phyloP scores from a whole-genome alignment of 2,329 filamentous ascomycete species.

The Fusarium newnesense region DNA sequence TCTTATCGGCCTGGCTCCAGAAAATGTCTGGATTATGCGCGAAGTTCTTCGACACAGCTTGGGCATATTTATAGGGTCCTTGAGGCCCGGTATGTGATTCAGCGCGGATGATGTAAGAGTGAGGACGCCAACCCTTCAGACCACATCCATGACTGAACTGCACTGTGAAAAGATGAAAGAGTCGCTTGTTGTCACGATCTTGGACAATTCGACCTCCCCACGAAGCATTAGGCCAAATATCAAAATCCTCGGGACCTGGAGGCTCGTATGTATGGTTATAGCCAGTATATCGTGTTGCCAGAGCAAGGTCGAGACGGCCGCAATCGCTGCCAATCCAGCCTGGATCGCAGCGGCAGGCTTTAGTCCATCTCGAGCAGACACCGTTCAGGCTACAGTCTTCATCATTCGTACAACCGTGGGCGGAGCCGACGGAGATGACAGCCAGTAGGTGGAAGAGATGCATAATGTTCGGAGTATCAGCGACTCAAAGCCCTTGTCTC shows the following conservation, averaged over 20 bases:
- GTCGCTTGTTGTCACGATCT: slow-evolving; percentile 49
- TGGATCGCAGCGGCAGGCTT: slow-evolving; percentile 47
- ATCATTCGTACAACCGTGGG: slow-evolving; percentile 30
- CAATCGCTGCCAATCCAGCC: slow-evolving; percentile 59
- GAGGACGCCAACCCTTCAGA: slow-evolving; percentile 58
- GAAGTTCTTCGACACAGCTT: slow-evolving; percentile 55
- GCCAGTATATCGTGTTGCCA: slow-evolving; percentile 52
- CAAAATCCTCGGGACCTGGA: slow-evolving; percentile 28
- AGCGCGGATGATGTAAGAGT: slow-evolving; percentile 56
- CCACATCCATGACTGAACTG: slow-evolving; percentile 59
- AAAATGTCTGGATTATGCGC: slow-evolving; percentile 58
- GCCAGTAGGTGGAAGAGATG: background rate
- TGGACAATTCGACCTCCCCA: slow-evolving; percentile 60
- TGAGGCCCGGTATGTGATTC: slow-evolving; percentile 56
- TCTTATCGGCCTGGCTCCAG: slow-evolving; percentile 55
- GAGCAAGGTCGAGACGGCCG: slow-evolving; percentile 56
- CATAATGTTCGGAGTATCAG: background rate
- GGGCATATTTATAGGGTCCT: slow-evolving; percentile 56
- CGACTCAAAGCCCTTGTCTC: no score
- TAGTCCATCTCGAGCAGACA: slow-evolving; percentile 26
- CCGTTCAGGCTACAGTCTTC: slow-evolving; percentile 48
- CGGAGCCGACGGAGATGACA: rapidly evolving
- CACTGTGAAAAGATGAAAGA: slow-evolving; percentile 58
- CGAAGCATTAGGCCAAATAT: slow-evolving; percentile 51
- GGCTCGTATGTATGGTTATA: slow-evolving; percentile 59